Evolutionary conservation across 331 rosid genomes (phyloP).

Genomic region (Stylosanthes scabra): DNA sequence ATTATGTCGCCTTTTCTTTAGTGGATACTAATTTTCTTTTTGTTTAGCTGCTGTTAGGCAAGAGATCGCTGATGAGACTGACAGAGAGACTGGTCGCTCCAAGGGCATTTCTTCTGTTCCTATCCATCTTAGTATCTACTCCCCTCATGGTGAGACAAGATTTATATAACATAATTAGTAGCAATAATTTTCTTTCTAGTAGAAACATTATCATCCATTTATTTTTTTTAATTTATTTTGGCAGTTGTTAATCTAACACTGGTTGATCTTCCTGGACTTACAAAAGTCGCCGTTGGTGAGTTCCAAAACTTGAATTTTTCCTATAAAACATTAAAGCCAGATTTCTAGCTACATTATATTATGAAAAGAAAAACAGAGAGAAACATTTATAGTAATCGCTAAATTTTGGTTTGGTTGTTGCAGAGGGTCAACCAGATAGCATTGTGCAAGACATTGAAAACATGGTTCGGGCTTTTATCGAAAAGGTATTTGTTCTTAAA

Average conservation of each 20-base stretch:
- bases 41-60: constrained; percentile 82
- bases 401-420: constrained; percentile 36
- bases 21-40: constrained; percentile 36
- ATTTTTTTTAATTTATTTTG: constrained; percentile 47
- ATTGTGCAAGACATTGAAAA: constrained; percentile 91
- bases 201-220: constrained; percentile 27
- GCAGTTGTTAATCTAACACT: constrained; percentile 99
- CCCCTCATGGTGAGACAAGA: constrained; percentile 82
- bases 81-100: constrained; percentile 92
- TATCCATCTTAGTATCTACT: constrained; percentile 93
- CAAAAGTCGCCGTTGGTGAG: constrained; percentile 98
- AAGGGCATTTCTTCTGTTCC: constrained; percentile 94
- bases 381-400: constrained; percentile 34
- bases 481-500: constrained; percentile 68
- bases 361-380: background rate
- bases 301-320: constrained; percentile 27
- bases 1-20: constrained; percentile 6
- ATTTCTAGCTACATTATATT: background rate
- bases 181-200: constrained; percentile 6
- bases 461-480: constrained; percentile 91
- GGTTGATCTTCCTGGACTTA: constrained; percentile 98
- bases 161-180: background rate
- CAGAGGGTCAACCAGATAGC: constrained; percentile 95
- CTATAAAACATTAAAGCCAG: constrained; percentile 26
- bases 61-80: constrained; percentile 96